Base-by-base conservation (phyloP, 1,284 basidiomycete species). In the Trichosporon sp. region DNA sequence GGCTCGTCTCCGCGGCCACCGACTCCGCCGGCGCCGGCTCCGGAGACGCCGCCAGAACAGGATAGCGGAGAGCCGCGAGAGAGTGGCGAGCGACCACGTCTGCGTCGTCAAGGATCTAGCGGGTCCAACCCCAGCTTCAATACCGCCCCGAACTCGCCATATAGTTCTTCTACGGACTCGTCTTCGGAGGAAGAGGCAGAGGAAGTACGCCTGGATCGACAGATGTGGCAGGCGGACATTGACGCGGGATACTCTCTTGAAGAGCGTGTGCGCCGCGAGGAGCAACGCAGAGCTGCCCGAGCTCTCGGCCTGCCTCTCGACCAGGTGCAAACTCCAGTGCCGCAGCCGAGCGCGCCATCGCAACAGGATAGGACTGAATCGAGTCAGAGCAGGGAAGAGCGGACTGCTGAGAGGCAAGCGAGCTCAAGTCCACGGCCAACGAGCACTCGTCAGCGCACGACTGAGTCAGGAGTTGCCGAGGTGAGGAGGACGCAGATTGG, bases 161-260 rank as follows among this genome's bases (percentile, higher is more conserved):
- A n/a, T n/a, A n/a, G n/a, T n/a, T n/a, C n/a, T n/a, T n/a, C n/a
- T n/a, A n/a, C n/a, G 6, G 40, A 9, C 14, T n/a, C 34, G 14
- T 54, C 52, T 4, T 19, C 31, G 8, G 31, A 44, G 1, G 27
- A 49, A 10, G 52, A 49, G 21, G 56, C 58, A 3, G 71, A 70
- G 19, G 68, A 72, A 4, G 70, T 73, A 29, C 66, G 75, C 56
- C 59, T 59, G 14, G 78, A 78, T 64, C 69, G 78, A 21, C 65
- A 66, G 29, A 57, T 71, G 65, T 79, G 78, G 78, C 77, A 77
- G 59, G 72, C 70, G 8, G 78, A 79, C 67, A 60, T 79, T 16
- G 65, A 75, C 40, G 74, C 75, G 2, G 78, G 78, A 1, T 78
- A 78, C 65, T 69, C 65, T 1, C 63, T 79, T 10, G 72, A 70